Evolutionary conservation across 2,329 filamentous ascomycete species (phyloP).

Genomic region (Cytospora piceicola): DNA sequence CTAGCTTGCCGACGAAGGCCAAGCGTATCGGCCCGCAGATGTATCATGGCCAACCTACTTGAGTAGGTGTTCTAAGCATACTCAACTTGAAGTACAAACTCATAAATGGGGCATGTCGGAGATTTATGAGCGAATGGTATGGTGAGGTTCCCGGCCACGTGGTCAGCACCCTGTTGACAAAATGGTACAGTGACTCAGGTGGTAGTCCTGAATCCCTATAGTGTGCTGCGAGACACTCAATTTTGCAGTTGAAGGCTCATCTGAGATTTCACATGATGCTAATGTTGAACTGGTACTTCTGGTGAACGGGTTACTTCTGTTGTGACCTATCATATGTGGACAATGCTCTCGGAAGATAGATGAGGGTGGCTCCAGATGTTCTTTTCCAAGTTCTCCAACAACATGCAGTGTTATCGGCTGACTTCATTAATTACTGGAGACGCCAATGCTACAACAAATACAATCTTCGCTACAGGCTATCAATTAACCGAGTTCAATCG

Average conservation of each 20-base stretch:
- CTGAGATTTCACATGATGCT: background rate
- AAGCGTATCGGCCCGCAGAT: background rate
- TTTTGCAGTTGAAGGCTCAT: background rate
- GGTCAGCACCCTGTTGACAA: background rate
- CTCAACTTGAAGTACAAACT: background rate
- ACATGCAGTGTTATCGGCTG: background rate
- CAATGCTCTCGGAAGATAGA: background rate
- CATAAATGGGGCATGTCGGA: background rate
- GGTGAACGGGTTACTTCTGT: background rate
- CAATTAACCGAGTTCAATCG: too few relatives aligned
- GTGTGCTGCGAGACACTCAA: background rate
- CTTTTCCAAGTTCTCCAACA: too few relatives aligned
- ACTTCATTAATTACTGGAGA: background rate
- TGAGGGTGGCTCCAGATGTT: background rate
- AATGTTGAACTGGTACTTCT: background rate
- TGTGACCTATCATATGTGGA: background rate
- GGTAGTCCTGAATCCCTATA: background rate
- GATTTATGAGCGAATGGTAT: background rate
- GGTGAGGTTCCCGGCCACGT: background rate
- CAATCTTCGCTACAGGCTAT: background rate
- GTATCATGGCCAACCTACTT: background rate
- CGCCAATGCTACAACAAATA: background rate
- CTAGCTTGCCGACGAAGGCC: background rate
- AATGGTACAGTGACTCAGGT: background rate
- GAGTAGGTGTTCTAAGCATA: background rate